phyloP scores from a whole-genome alignment of 164 flowering plant genomes.

The Berberis thunbergii region DNA sequence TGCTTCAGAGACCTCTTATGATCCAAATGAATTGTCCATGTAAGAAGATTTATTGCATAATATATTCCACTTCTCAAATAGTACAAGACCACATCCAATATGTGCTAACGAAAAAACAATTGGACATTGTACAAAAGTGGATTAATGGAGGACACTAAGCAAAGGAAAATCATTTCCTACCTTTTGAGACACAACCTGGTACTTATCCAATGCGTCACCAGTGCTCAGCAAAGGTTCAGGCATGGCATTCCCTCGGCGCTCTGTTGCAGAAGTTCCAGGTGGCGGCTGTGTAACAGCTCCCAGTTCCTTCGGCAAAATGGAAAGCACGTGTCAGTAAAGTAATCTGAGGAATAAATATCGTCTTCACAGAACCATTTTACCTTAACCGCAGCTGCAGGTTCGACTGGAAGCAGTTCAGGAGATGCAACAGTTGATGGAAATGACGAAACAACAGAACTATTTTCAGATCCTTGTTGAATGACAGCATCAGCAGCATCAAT shows the following conservation, averaged over 20 bases:
- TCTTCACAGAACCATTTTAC: conserved; percentile 15
- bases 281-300: conserved; percentile 38
- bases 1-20: too few species aligned
- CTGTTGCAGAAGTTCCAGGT: conserved; percentile 36
- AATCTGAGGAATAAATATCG: background rate
- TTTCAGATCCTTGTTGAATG: conserved; percentile 33
- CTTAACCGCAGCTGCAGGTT: conserved; percentile 34
- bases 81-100: too few species aligned
- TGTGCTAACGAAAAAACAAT: too few species aligned
- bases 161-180: conserved; percentile 20
- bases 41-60: too few species aligned
- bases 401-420: conserved; percentile 42
- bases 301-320: conserved; percentile 34
- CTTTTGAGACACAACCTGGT: conserved; percentile 66
- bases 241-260: conserved; percentile 39
- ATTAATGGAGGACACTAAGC: background rate
- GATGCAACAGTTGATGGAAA: conserved; percentile 35
- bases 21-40: too few species aligned
- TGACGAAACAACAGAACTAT: conserved; percentile 24
- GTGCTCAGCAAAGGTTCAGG: conserved; percentile 61
- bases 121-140: background rate
- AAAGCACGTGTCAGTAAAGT: conserved; percentile 3
- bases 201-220: conserved; percentile 86
- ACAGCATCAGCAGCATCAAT: conserved; percentile 37
- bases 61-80: too few species aligned